Conservation (phyloP, 257 asterid species). For the Nemophila menziesii region DNA sequence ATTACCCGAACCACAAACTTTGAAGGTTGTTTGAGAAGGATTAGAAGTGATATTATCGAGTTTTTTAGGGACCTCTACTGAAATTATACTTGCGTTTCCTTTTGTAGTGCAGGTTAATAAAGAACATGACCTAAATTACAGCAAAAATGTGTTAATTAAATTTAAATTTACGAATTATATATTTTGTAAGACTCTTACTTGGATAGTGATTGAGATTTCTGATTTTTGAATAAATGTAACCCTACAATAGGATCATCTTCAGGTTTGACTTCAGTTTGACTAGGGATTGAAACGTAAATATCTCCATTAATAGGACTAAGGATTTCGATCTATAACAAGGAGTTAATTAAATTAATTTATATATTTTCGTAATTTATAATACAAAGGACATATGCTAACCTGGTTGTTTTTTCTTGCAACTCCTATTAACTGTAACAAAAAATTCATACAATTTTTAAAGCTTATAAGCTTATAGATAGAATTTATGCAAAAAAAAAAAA, state of each 20-base stretch:
- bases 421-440: conserved; percentile 54
- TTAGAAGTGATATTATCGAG: conserved; percentile 25
- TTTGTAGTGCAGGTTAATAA: conserved; percentile 58
- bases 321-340: conserved; percentile 48
- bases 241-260: conserved; percentile 43
- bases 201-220: conserved; percentile 35
- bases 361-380: neutral
- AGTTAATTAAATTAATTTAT: neutral
- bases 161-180: neutral
- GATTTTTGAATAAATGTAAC: conserved; percentile 57
- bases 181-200: conserved; percentile 29
- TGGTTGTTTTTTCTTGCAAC: conserved; percentile 70
- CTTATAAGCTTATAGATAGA: too few species aligned
- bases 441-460: neutral
- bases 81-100: conserved; percentile 48
- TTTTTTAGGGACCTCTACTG: conserved; percentile 30
- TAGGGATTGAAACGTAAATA: conserved; percentile 37
- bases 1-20: conserved; percentile 56
- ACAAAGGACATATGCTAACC: conserved; percentile 34
- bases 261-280: conserved; percentile 23
- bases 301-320: conserved; percentile 65
- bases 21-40: conserved; percentile 40
- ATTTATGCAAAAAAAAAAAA: neutral
- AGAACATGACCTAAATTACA: conserved; percentile 43
- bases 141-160: too few species aligned